phyloP scores from a whole-genome alignment of 1,284 basidiomycete species.

The Cerrena zonata region DNA sequence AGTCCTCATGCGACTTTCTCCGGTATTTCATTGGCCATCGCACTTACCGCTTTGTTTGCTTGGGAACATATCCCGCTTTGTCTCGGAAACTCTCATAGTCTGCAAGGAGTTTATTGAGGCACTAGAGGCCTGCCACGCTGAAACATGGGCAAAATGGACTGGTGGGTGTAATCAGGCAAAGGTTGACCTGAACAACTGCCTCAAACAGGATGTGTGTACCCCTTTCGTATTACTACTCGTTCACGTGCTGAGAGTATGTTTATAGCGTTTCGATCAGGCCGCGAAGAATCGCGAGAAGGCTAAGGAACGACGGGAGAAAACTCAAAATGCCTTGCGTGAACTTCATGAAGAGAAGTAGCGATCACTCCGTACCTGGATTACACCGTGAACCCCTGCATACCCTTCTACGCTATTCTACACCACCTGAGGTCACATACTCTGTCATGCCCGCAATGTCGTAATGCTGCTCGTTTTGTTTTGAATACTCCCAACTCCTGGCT shows the following conservation, averaged over 20 bases:
- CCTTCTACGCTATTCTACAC: too few relatives aligned
- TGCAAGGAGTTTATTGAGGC: conserved; percentile 73
- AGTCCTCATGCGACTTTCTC: conserved; percentile 16
- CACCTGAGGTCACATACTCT: too few relatives aligned
- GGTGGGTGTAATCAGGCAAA: conserved; percentile 73
- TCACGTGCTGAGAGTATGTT: conserved; percentile 3
- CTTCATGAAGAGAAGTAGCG: conserved; percentile 38
- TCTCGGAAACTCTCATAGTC: conserved; percentile 33
- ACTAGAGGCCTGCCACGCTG: conserved; percentile 60
- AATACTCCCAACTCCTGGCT: too few relatives aligned
- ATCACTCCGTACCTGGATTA: background rate
- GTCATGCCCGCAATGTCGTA: too few relatives aligned
- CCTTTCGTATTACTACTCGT: background rate
- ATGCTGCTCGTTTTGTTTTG: too few relatives aligned
- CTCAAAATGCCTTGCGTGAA: conserved; percentile 56
- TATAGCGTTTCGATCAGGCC: conserved; percentile 64
- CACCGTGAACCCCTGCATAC: too few relatives aligned
- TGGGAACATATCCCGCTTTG: conserved; percentile 15
- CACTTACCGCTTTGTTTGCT: conserved; percentile 13
- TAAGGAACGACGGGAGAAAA: conserved; percentile 52
- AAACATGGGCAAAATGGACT: conserved; percentile 55
- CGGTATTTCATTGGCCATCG: conserved; percentile 4
- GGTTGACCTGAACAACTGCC: conserved; percentile 65
- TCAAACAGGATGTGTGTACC: conserved; percentile 65
- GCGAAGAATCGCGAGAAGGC: conserved; percentile 63